Conservation (phyloP, 495 filamentous ascomycete species). For the Penicillium daleae region DNA sequence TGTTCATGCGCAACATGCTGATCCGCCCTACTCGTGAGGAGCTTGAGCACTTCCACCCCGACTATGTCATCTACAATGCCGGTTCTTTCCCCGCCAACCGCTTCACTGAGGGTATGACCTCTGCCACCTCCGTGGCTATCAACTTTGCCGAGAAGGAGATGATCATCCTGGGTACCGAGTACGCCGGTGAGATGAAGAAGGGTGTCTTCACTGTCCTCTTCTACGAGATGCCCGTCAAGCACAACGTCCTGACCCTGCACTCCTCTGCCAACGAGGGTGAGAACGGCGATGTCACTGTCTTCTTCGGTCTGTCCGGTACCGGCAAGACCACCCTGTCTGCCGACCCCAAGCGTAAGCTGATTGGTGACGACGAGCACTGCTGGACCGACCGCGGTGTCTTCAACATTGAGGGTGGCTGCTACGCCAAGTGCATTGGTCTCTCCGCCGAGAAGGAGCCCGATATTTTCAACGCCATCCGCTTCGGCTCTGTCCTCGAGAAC, state of each 20-base stretch:
- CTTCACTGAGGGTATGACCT: conserved; percentile 98
- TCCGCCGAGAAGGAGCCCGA: conserved; percentile 99
- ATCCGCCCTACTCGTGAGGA: conserved; percentile 90
- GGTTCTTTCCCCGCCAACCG: conserved; percentile 98
- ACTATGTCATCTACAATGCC: conserved; percentile 99
- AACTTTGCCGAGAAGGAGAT: conserved; percentile 92
- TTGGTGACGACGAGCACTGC: conserved; percentile 99
- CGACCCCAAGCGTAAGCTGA: conserved; percentile 92
- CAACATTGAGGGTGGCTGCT: conserved; percentile 99
- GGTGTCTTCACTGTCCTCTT: conserved; percentile 98
- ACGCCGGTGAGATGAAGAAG: conserved; percentile 99
- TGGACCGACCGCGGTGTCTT: conserved; percentile 97
- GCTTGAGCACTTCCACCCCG: conserved; percentile 94
- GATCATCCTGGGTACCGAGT: conserved; percentile 99
- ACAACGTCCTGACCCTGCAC: conserved; percentile 97
- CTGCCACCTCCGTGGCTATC: conserved; percentile 82
- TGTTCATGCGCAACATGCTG: conserved; percentile 99
- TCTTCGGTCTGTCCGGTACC: conserved; percentile 98
- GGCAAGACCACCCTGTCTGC: conserved; percentile 98
- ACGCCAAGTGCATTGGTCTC: conserved; percentile 97
- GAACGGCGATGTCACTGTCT: conserved; percentile 91
- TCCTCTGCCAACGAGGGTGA: conserved; percentile 91
- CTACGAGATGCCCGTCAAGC: conserved; percentile 99
- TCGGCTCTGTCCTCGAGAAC: conserved; percentile 97
- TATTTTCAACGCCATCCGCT: conserved; percentile 95